A percentile compares a stretch with the other conserved stretches of the same genome.
Conservation (phyloP, 1,284 basidiomycete genomes). For the Neotropicomus parvogracilis region DNA sequence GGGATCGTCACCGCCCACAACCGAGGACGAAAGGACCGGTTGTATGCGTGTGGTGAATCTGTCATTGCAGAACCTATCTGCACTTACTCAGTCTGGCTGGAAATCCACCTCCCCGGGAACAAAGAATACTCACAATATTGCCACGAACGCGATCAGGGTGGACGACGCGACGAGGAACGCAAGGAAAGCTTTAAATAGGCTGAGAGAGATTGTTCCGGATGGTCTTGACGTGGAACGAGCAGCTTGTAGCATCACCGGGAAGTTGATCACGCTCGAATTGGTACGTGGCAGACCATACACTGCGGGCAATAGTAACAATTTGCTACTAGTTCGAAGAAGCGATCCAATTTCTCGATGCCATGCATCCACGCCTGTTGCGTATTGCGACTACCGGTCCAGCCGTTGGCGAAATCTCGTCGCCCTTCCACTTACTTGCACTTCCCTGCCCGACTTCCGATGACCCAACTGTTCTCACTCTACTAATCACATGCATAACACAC, state of each 20-base stretch:
- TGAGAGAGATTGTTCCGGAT: slow-evolving; percentile 45
- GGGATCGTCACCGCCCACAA: background rate
- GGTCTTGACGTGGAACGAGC: slow-evolving; percentile 71
- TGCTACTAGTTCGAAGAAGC: slow-evolving; percentile 49
- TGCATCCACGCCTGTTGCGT: slow-evolving; percentile 41
- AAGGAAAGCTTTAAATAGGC: slow-evolving; percentile 38
- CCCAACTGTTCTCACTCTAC: slow-evolving; percentile 46
- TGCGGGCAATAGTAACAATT: slow-evolving; percentile 1
- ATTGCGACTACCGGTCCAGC: slow-evolving; percentile 3
- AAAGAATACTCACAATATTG: slow-evolving; percentile 23
- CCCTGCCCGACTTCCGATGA: slow-evolving; percentile 40
- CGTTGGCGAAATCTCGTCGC: slow-evolving; percentile 2
- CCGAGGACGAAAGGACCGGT: slow-evolving; percentile 29
- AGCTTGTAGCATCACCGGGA: slow-evolving; percentile 59
- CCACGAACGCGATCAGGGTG: slow-evolving; percentile 32
- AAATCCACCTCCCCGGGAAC: slow-evolving; percentile 31
- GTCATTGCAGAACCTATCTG: slow-evolving; percentile 54
- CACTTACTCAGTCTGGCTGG: slow-evolving; percentile 56
- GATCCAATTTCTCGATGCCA: slow-evolving; percentile 41
- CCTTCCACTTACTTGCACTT: slow-evolving; percentile 43
- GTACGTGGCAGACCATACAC: slow-evolving; percentile 39
- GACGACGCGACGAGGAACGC: slow-evolving; percentile 34
- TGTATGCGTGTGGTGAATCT: slow-evolving; percentile 63
- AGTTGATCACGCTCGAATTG: slow-evolving; percentile 62
- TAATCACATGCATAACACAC: slow-evolving; percentile 57